Base-by-base conservation (phyloP, 495 filamentous ascomycete genomes). In the Bacidia rubella region DNA sequence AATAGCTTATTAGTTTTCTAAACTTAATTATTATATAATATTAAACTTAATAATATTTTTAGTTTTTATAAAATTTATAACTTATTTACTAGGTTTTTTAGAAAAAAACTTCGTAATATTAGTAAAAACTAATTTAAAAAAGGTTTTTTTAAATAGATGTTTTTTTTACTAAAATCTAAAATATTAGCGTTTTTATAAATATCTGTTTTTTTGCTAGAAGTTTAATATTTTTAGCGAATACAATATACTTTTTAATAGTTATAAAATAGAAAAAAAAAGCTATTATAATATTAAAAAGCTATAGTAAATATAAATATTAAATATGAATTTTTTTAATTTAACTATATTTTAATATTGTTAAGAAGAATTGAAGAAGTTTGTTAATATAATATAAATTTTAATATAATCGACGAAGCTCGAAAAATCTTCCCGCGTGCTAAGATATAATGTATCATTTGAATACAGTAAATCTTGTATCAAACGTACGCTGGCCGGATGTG, bases 21-120 rank as follows among this genome's bases (percentile, higher is more conserved):
- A 7, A 35, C 5, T 35, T 35, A 35, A 35, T 23, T 48, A 23
- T 48, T 48, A 25, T 23, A n/a, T 48, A 48, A 25, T 25, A 48
- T 9, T 22, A 48, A 21, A 23, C 11, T 29, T 15, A 4, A 23
- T 48, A n/a, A 23, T 5, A 23, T 7, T 48, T 48, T 48, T 48
- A 23, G 9, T 48, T 48, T 48, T 44, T 24, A 25, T 48, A 23
- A 23, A 48, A 48, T 23, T 48, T 48, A 22, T 5, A 23, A 48
- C 25, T 23, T 44, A 9, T n/a, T 44, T 44, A 44, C 5, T 9
- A 44, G 7, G 19, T n/a, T 20, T 44, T 44, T 44, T 44, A 44
- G 5, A 9, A 9, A 44, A 44, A 9, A 44, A 5, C 7, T 17
- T 9, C 5, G 12, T 17, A 44, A 17, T 44, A 5, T 44, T 44